These are phyloP conservation scores for Citropsis articulata DNA, from an alignment of 345 rosid species.

Conservation along the genomic window DNA sequence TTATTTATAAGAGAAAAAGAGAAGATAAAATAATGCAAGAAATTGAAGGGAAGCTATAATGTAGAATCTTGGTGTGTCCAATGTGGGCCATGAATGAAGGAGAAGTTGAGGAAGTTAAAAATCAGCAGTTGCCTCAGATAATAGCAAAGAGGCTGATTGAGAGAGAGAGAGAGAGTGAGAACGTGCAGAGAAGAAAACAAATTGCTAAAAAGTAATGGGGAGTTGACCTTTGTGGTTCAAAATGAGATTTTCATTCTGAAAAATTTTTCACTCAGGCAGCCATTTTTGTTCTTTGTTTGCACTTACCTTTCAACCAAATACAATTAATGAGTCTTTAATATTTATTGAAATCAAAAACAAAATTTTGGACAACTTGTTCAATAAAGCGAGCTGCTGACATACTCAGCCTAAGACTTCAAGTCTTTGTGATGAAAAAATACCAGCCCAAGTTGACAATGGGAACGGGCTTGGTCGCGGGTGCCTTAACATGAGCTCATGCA, in stretches of 20 bases:
- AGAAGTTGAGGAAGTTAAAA: constrained; percentile 45
- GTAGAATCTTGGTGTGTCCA: constrained; percentile 33
- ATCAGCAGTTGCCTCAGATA: constrained; percentile 39
- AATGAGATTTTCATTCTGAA: background rate
- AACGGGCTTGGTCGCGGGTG: background rate
- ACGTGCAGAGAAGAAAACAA: constrained; percentile 30
- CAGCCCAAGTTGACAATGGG: constrained; percentile 13
- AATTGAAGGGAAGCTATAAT: constrained; percentile 21
- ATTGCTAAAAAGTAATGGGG: background rate
- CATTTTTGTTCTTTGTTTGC: constrained; percentile 20
- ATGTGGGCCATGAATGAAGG: constrained; percentile 21
- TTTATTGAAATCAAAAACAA: constrained; percentile 1
- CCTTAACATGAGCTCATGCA: background rate
- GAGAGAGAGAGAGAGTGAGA: constrained; percentile 6
- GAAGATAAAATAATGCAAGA: constrained; percentile 18
- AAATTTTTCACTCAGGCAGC: constrained; percentile 2
- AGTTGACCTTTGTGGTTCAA: constrained; percentile 43
- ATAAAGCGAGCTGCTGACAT: background rate
- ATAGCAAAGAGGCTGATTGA: background rate
- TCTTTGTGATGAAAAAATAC: background rate
- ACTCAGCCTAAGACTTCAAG: background rate
- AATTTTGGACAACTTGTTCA: background rate
- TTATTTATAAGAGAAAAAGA: constrained; percentile 12
- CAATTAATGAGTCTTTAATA: constrained; percentile 21
- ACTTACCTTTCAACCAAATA: constrained; percentile 25